Conservation (phyloP, 192 early-diverging fungal species). For the Powellomyces hirtus region DNA sequence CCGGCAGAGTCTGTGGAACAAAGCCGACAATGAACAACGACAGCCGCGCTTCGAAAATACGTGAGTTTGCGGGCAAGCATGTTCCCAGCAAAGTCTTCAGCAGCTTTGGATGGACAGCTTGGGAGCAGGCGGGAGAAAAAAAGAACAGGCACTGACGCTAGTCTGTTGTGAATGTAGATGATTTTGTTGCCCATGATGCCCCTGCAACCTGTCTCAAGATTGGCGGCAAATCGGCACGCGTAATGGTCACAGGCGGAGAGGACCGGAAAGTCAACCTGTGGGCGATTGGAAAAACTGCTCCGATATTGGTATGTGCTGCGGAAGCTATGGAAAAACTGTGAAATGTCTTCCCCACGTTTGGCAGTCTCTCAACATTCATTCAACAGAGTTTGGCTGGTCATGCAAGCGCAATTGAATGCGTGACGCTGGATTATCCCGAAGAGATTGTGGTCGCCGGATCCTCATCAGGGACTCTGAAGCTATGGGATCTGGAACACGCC, state of each 20-base stretch:
- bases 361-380: too few species aligned
- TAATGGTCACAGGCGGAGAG: slow-evolving; percentile 59
- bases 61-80: background rate
- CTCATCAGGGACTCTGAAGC: slow-evolving; percentile 49
- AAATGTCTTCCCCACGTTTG: too few species aligned
- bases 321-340: too few species aligned
- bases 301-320: slow-evolving; percentile 46
- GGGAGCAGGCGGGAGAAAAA: background rate
- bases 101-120: background rate
- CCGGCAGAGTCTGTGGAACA: too few species aligned
- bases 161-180: slow-evolving; percentile 29
- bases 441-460: slow-evolving; percentile 59
- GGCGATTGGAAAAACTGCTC: slow-evolving; percentile 49
- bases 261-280: slow-evolving; percentile 57
- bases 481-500: slow-evolving; percentile 61
- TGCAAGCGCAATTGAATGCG: slow-evolving; percentile 43
- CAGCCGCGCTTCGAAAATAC: slow-evolving; percentile 18
- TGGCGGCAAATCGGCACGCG: slow-evolving; percentile 51
- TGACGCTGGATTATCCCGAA: slow-evolving; percentile 60
- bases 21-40: slow-evolving; percentile 18
- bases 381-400: slow-evolving; percentile 49
- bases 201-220: slow-evolving; percentile 49
- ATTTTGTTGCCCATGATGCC: slow-evolving; percentile 48
- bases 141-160: too few species aligned
- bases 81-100: background rate